phyloP scores from a whole-genome alignment of 139 green algal species.

The Haematococcus lacustris region DNA sequence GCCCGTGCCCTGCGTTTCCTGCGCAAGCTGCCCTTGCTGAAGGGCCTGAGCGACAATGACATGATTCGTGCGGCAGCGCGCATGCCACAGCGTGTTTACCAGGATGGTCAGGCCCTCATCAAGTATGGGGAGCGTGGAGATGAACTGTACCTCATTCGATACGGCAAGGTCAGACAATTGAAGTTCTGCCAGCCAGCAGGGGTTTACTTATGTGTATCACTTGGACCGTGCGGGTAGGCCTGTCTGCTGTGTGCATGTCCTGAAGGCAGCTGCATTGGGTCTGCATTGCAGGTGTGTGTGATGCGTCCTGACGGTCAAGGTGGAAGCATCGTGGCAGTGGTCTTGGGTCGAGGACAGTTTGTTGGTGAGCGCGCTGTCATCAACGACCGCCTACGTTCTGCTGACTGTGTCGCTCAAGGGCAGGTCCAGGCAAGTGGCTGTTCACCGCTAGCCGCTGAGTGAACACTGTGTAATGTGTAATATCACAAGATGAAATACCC shows the following conservation, averaged over 20 bases:
- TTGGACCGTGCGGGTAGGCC: no score
- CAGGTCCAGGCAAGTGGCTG: constrained; percentile 54
- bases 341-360: constrained; percentile 61
- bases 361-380: constrained; percentile 69
- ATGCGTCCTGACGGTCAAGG: constrained; percentile 48
- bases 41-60: constrained; percentile 65
- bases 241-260: no score
- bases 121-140: constrained; percentile 55
- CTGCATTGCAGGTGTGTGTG: constrained; percentile 49
- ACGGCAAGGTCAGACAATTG: constrained; percentile 71
- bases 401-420: constrained; percentile 59
- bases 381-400: constrained; percentile 62
- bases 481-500: no score
- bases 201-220: no score
- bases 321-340: constrained; percentile 42
- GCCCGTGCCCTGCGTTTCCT: constrained; percentile 61
- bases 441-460: no score
- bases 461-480: no score
- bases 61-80: constrained; percentile 43
- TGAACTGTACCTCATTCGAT: constrained; percentile 66
- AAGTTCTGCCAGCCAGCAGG: no score
- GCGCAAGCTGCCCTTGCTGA: constrained; percentile 66
- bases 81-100: constrained; percentile 51
- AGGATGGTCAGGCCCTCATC: constrained; percentile 55
- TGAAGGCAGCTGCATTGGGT: no score